Percentiles rank a stretch among this genome's conserved stretches.
These are phyloP conservation scores for Salvia miltiorrhiza DNA, from an alignment of 257 asterid species.

Conservation along the genomic window DNA sequence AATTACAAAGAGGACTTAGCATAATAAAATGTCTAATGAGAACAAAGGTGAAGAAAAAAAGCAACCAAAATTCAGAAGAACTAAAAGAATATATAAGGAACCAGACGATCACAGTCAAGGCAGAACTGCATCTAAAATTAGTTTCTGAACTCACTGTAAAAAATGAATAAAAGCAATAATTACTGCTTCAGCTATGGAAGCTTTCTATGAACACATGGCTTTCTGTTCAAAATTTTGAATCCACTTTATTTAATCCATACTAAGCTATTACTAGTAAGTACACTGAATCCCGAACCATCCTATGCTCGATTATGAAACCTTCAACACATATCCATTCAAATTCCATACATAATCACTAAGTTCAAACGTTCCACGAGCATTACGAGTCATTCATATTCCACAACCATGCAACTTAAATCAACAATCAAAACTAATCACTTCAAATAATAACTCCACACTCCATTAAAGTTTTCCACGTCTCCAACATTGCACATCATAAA, in stretches of 20 bases:
- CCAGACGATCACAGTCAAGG: not conserved
- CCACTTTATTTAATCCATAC: not conserved
- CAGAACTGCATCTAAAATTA: not conserved
- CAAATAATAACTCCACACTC: not conserved
- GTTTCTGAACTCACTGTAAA: not conserved
- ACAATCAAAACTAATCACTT: not conserved
- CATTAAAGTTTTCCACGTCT: not conserved
- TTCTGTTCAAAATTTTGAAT: not conserved
- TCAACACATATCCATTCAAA: not conserved
- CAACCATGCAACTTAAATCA: not conserved
- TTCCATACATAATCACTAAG: not conserved
- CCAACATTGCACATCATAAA: not conserved
- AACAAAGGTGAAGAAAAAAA: slow-evolving; percentile 3
- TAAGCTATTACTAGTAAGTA: not conserved
- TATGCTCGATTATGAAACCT: not conserved
- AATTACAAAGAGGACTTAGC: slow-evolving; percentile 1
- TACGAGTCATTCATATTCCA: not conserved
- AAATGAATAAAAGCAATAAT: not conserved
- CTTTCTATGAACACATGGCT: not conserved
- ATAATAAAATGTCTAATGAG: not conserved
- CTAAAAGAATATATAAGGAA: not conserved
- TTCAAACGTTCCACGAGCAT: not conserved
- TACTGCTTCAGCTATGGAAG: slow-evolving; percentile 2
- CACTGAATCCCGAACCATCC: not conserved
- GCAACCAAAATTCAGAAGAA: not conserved